Base-by-base conservation (phyloP, 1,284 basidiomycete species). In the Tylopilus sp. region DNA sequence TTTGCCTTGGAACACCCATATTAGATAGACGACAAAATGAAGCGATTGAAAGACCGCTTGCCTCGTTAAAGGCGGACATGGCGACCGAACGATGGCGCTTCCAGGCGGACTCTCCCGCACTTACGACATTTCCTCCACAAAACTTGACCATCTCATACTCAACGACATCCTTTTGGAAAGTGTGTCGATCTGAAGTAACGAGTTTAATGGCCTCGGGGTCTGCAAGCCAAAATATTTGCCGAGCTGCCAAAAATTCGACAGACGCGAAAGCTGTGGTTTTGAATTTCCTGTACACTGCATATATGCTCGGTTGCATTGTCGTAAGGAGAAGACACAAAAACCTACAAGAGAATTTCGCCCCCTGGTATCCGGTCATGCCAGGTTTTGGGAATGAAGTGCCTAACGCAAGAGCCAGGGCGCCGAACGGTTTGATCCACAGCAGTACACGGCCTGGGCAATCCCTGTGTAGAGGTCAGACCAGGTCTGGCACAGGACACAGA, bases 201-300 rank as follows among this genome's bases (percentile, higher is more conserved):
- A 55, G 46, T 41, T 71, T 74, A 13, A 74, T 53, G 11, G 70
- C 69, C 23, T 74, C 71, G 1, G 69, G 61, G 45, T 77, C 75
- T 12, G 71, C 65, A 12, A 76, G 36, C 73, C 74, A 75, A 48
- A 68, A 67, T 9, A 56, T 57, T 0, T 59, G 65, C 12, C 55
- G 59, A n/a, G 65, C 58, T 9, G 53, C 43, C 51, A 50, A 59
- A 30, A 73, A 51, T 0, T 50, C 43, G 18, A 73, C 57, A 10
- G 73, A 69, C 2, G 65, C 62, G n/a, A 72, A 54, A 13, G 60
- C 60, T 0, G 75, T 76, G 41, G 63, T 66, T 30, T 71, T 65
- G 41, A 69, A 64, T 40, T 66, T 58, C 34, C 54, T 52, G 53
- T 73, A 73, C n/a, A 63, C 72, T 76, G 16, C 10, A 19, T 0